A percentile compares a stretch with the other conserved stretches of the same genome.
These are phyloP conservation scores for Prunella vulgaris DNA, from an alignment of 257 asterid species.

Conservation along the genomic window DNA sequence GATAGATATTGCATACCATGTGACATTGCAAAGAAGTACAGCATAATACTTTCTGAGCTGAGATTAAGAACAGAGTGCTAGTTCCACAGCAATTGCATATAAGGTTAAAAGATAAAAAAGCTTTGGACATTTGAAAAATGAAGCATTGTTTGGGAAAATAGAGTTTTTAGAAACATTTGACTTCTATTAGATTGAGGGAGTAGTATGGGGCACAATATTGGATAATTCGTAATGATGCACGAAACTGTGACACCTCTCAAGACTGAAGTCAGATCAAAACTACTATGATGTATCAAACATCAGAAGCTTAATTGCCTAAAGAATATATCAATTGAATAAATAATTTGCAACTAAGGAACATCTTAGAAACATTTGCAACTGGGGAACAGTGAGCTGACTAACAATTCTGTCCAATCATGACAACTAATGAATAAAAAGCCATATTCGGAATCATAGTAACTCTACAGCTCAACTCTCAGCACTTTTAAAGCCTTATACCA, in stretches of 20 bases:
- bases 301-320: not conserved
- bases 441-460: not conserved
- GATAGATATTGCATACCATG: not conserved
- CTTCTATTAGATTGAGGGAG: not conserved
- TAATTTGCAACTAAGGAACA: not conserved
- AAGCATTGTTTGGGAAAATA: not conserved
- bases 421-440: not conserved
- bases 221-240: not conserved
- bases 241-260: not conserved
- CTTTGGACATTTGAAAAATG: not conserved
- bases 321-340: not conserved
- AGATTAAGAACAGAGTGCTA: not conserved
- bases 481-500: not conserved
- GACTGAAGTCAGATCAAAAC: not conserved
- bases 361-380: too few species aligned
- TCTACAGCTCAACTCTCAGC: slow-evolving; percentile 4
- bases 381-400: not conserved
- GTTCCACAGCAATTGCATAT: not conserved
- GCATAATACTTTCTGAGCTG: not conserved
- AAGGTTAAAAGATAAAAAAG: too few species aligned
- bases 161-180: not conserved
- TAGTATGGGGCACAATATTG: not conserved
- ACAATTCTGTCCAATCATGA: not conserved
- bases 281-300: not conserved
- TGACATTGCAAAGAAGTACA: not conserved